Evolutionary conservation across 768 basidiomycete species (phyloP).

Genomic region (Amanita rubescens): DNA sequence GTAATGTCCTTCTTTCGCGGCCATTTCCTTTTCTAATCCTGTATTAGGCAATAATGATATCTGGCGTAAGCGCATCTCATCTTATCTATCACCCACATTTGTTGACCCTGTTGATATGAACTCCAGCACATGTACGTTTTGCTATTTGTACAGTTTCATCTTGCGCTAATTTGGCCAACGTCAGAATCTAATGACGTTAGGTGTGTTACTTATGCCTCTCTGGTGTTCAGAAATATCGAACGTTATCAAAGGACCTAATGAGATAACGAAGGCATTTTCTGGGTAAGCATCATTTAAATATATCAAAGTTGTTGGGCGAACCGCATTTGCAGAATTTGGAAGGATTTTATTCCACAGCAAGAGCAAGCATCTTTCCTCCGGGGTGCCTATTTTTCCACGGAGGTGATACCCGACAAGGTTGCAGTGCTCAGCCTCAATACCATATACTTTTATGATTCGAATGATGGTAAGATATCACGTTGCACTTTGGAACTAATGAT

Average conservation of each 20-base stretch:
- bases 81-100: conserved; percentile 11
- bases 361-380: conserved; percentile 72
- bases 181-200: conserved; percentile 63
- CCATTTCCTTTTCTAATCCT: background rate
- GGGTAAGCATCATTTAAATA: conserved; percentile 39
- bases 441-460: conserved; percentile 86
- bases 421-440: conserved; percentile 86
- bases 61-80: conserved; percentile 55
- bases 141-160: conserved; percentile 7
- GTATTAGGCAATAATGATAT: conserved; percentile 82
- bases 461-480: conserved; percentile 51
- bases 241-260: conserved; percentile 48
- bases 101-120: conserved; percentile 6
- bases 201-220: conserved; percentile 21
- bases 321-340: conserved; percentile 60
- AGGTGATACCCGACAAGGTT: conserved; percentile 68
- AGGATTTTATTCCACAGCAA: conserved; percentile 69
- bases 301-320: conserved; percentile 9
- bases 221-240: conserved; percentile 6
- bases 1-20: conserved; percentile 26
- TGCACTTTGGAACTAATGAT: background rate
- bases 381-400: conserved; percentile 81
- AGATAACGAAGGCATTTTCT: conserved; percentile 59
- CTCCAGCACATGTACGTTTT: conserved; percentile 49
- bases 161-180: conserved; percentile 9